Conservation (phyloP, 108 stramenopile genomes). For the Cyclotella kingstonii region DNA sequence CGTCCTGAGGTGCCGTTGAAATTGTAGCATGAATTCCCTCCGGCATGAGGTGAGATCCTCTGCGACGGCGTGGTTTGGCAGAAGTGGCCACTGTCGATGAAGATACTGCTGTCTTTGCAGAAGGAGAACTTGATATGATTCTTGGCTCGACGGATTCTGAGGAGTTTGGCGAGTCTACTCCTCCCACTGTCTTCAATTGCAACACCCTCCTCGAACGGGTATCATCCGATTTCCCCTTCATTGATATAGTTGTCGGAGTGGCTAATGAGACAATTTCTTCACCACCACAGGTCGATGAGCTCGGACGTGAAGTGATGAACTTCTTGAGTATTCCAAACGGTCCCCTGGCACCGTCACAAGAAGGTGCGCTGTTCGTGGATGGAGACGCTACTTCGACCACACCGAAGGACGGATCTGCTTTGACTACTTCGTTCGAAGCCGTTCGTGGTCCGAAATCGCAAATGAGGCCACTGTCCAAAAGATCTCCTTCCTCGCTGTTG, state of each 20-base stretch:
- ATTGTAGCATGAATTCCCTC: slow-evolving; percentile 2
- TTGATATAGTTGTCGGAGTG: no score
- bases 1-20: slow-evolving; percentile 26
- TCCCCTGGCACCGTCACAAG: no score
- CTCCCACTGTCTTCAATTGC: no score
- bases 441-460: slow-evolving; percentile 16
- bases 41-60: slow-evolving; percentile 24
- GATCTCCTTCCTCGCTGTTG: slow-evolving; percentile 5
- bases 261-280: no score
- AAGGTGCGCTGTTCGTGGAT: neutral
- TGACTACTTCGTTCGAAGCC: neutral
- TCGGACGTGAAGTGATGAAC: no score
- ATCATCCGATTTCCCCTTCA: no score
- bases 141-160: slow-evolving; percentile 14
- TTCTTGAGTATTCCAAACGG: slow-evolving; percentile 1
- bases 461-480: slow-evolving; percentile 14
- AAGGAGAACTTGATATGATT: neutral
- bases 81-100: slow-evolving; percentile 2
- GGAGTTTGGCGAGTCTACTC: slow-evolving; percentile 8
- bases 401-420: neutral
- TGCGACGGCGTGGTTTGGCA: slow-evolving; percentile 19
- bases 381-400: neutral
- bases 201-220: no score
- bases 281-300: no score
- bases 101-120: neutral